A percentile compares a stretch with the other conserved stretches of the same genome.
phyloP scores from a whole-genome alignment of 176 grass and related monocot genomes.

The Paspalum vaginatum region DNA sequence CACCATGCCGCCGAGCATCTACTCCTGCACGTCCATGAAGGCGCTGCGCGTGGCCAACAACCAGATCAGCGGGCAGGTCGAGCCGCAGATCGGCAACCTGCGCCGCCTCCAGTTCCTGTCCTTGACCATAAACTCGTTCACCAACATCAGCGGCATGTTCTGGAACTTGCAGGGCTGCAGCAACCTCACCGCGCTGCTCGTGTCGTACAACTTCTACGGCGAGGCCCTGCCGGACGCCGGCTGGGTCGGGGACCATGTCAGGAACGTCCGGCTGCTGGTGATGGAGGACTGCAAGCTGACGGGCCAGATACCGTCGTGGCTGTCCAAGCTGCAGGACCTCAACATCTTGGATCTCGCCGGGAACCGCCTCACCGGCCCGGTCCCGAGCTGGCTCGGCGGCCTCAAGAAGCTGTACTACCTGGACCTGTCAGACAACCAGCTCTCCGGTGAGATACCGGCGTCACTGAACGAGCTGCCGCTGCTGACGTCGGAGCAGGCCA shows the following conservation, averaged over 20 bases:
- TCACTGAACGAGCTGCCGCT: slow-evolving; percentile 48
- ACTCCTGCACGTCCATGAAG: slow-evolving; percentile 39
- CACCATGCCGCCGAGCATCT: slow-evolving; percentile 51
- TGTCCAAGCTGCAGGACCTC: slow-evolving; percentile 49
- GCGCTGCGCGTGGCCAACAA: slow-evolving; percentile 49
- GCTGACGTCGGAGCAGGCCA: slow-evolving; percentile 46
- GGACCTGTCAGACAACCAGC: slow-evolving; percentile 48
- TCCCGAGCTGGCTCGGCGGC: slow-evolving; percentile 50
- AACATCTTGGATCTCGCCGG: slow-evolving; percentile 42
- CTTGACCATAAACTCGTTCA: slow-evolving; percentile 44
- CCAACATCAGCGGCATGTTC: slow-evolving; percentile 55
- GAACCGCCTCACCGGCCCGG: slow-evolving; percentile 46
- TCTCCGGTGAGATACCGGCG: slow-evolving; percentile 43
- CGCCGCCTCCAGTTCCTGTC: slow-evolving; percentile 40
- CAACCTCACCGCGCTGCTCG: slow-evolving; percentile 37
- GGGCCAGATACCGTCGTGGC: slow-evolving; percentile 51
- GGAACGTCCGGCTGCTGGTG: slow-evolving; percentile 35
- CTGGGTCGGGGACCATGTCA: slow-evolving; percentile 50
- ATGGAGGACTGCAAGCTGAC: slow-evolving; percentile 34
- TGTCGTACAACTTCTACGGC: slow-evolving; percentile 54
- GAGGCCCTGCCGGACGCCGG: slow-evolving; percentile 52
- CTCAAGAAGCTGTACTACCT: slow-evolving; percentile 55
- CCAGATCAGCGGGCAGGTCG: slow-evolving; percentile 30
- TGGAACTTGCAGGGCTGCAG: slow-evolving; percentile 45
- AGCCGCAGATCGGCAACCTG: slow-evolving; percentile 43